phyloP scores from a whole-genome alignment of 371 early-diverging fungal genomes.

The Mortierella sp. region DNA sequence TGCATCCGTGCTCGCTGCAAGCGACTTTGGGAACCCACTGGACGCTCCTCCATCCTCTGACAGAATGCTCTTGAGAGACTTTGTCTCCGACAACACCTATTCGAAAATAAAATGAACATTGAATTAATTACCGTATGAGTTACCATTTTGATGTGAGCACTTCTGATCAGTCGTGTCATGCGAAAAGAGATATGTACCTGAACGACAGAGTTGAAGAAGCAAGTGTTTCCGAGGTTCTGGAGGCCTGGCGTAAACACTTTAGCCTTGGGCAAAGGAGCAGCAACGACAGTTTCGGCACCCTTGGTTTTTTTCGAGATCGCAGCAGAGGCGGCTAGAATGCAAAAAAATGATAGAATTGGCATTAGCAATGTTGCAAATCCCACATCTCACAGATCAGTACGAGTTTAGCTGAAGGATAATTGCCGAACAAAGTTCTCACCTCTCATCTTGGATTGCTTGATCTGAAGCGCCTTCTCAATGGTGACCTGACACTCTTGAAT shows the following conservation, averaged over 20 bases:
- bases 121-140: background rate
- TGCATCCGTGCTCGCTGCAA: slow-evolving; percentile 38
- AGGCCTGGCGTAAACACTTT: slow-evolving; percentile 73
- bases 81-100: slow-evolving; percentile 36
- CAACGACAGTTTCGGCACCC: slow-evolving; percentile 3
- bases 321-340: slow-evolving; percentile 6
- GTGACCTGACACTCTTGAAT: slow-evolving; percentile 36
- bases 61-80: slow-evolving; percentile 37
- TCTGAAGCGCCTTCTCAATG: slow-evolving; percentile 23
- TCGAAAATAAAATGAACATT: background rate
- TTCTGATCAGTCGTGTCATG: background rate
- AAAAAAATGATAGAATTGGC: background rate
- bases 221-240: slow-evolving; percentile 91
- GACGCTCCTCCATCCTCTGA: slow-evolving; percentile 17
- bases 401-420: background rate
- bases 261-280: slow-evolving; percentile 18
- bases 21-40: slow-evolving; percentile 22
- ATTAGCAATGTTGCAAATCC: background rate
- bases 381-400: background rate
- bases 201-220: slow-evolving; percentile 89
- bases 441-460: slow-evolving; percentile 35
- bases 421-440: slow-evolving; percentile 4
- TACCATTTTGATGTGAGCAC: background rate
- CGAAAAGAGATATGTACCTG: slow-evolving; percentile 61
- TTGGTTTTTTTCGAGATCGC: slow-evolving; percentile 41